These are phyloP conservation scores for Spergularia marina DNA, from an alignment of 148 eudicot species.

Conservation along the genomic window DNA sequence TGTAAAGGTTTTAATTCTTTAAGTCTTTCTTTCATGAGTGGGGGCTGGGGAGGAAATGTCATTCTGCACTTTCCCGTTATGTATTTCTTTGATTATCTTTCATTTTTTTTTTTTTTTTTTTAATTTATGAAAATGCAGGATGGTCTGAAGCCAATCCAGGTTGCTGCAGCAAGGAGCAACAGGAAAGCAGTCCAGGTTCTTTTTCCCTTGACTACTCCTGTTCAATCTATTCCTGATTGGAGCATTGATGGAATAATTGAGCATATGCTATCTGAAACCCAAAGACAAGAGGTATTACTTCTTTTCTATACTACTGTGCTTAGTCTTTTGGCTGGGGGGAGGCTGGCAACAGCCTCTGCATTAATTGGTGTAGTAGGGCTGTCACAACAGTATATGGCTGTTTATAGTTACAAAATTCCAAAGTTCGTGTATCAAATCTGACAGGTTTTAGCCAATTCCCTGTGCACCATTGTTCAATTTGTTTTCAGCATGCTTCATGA, in stretches of 20 bases:
- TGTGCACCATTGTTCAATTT: too few species aligned
- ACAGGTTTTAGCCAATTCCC: too few species aligned
- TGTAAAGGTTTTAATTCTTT: too few species aligned
- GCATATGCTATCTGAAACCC: slow-evolving; percentile 61
- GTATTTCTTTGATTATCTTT: too few species aligned
- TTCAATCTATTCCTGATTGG: slow-evolving; percentile 62
- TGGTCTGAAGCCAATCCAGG: slow-evolving; percentile 69
- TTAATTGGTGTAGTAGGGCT: not conserved
- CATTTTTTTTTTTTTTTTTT: not conserved
- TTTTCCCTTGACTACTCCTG: slow-evolving; percentile 54
- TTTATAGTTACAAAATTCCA: too few species aligned
- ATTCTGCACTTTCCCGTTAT: not conserved
- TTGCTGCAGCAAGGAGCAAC: slow-evolving; percentile 78
- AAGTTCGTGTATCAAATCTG: too few species aligned
- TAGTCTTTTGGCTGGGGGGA: not conserved
- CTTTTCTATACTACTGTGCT: not conserved
- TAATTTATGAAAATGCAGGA: slow-evolving; percentile 50
- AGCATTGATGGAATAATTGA: slow-evolving; percentile 69
- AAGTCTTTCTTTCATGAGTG: not conserved
- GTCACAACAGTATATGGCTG: not conserved
- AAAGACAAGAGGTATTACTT: slow-evolving; percentile 51
- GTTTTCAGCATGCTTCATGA: too few species aligned
- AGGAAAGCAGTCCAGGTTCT: slow-evolving; percentile 61
- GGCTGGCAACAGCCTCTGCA: not conserved
- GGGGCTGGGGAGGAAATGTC: not conserved